These are phyloP conservation scores for Drechslerella dactyloides DNA, from an alignment of 2,329 filamentous ascomycete genomes.

Conservation along the genomic window DNA sequence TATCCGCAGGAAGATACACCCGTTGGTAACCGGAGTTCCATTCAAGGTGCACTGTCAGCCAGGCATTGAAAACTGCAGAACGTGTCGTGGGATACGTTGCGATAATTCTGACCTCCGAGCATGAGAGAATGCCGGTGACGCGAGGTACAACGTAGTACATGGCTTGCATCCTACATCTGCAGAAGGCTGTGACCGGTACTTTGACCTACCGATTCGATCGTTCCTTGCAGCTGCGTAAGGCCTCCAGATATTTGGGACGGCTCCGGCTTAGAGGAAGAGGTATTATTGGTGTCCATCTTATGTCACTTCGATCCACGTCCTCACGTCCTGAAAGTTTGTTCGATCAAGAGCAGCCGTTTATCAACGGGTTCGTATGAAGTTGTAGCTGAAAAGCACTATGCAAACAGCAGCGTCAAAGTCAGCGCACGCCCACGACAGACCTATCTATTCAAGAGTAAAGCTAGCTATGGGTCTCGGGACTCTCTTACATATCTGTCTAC, in stretches of 20 bases:
- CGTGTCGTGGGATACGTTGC: conserved; percentile 29
- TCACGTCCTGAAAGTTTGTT: conserved; percentile 10
- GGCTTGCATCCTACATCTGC: conserved; percentile 25
- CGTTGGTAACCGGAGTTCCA: conserved; percentile 32
- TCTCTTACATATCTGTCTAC: not conserved
- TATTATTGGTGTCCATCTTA: conserved; percentile 12
- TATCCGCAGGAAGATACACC: conserved; percentile 8
- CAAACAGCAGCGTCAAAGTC: conserved; percentile 28
- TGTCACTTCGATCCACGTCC: not conserved
- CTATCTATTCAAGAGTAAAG: conserved; percentile 10
- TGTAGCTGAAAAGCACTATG: conserved; percentile 1
- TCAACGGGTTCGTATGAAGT: not conserved
- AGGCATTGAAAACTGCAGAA: conserved; percentile 2
- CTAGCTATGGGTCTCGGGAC: not conserved
- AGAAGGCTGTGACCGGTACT: conserved; percentile 15
- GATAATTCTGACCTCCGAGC: conserved; percentile 5
- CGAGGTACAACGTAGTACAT: conserved; percentile 23
- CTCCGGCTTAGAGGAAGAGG: conserved; percentile 21
- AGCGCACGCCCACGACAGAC: conserved; percentile 20
- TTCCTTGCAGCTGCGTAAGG: conserved; percentile 48
- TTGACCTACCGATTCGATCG: conserved; percentile 40
- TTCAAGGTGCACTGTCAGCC: conserved; percentile 10
- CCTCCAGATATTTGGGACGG: conserved; percentile 34
- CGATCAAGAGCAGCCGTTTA: conserved; percentile 6
- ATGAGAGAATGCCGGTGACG: conserved; percentile 7